Percentiles rank a stretch among this genome's conserved stretches.
These are phyloP conservation scores for Beauveria medogensis DNA, from an alignment of 2,329 filamentous ascomycete species.

Conservation along the genomic window DNA sequence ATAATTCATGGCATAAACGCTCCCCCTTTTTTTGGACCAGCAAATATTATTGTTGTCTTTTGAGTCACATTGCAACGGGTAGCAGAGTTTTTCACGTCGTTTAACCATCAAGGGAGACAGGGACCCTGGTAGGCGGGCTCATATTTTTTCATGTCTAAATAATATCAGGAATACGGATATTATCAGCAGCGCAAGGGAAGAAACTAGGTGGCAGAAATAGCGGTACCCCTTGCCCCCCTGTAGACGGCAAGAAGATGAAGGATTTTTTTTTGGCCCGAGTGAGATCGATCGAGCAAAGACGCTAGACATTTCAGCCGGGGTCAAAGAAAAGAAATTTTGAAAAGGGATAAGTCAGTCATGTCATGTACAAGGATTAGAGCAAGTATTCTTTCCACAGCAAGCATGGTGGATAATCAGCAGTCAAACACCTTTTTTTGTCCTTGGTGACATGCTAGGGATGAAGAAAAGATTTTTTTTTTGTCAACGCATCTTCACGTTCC, in stretches of 20 bases:
- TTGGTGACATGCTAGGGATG: background rate
- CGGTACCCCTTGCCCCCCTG: background rate
- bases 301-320: background rate
- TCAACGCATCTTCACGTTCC: too few relatives aligned
- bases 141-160: too few relatives aligned
- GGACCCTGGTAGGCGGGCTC: too few relatives aligned
- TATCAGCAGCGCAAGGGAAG: too few relatives aligned
- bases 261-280: background rate
- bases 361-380: background rate
- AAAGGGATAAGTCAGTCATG: background rate
- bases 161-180: too few relatives aligned
- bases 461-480: too few relatives aligned
- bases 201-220: background rate
- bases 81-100: too few relatives aligned
- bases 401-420: background rate
- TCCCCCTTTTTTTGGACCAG: too few relatives aligned
- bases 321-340: background rate
- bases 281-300: slow-evolving; percentile 2
- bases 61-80: too few relatives aligned
- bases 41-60: too few relatives aligned
- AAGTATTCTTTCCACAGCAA: background rate
- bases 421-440: background rate
- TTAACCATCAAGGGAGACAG: too few relatives aligned
- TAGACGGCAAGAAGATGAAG: background rate
- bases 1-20: too few relatives aligned